phyloP scores from a whole-genome alignment of 495 filamentous ascomycete species.

The Thozetella sp. region DNA sequence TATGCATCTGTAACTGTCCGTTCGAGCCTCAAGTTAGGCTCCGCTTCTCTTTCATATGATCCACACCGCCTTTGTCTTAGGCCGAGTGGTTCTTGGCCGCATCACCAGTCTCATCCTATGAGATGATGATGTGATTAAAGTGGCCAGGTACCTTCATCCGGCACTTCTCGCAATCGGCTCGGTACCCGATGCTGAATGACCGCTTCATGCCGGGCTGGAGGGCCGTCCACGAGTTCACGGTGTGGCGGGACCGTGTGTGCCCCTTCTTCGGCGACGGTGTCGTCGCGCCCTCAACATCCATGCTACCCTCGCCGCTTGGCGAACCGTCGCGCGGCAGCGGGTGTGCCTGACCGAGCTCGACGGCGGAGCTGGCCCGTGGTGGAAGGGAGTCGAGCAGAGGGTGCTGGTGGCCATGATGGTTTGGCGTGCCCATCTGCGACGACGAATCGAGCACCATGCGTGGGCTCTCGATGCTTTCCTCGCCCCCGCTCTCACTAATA shows the following conservation, averaged over 20 bases:
- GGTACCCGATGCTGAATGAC: constrained; percentile 80
- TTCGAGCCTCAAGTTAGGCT: too few relatives aligned
- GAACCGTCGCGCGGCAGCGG: constrained; percentile 9
- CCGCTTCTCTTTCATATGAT: constrained; percentile 12
- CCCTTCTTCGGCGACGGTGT: constrained; percentile 37
- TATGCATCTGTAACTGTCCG: too few relatives aligned
- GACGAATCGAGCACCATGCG: constrained; percentile 38
- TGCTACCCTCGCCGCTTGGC: constrained; percentile 15
- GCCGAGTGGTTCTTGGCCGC: background rate
- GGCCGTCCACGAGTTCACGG: constrained; percentile 47
- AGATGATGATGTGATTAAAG: constrained; percentile 79
- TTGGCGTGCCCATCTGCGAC: background rate
- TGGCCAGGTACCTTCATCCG: constrained; percentile 78
- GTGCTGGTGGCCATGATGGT: constrained; percentile 7
- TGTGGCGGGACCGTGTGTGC: constrained; percentile 47
- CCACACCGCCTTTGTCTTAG: too few relatives aligned
- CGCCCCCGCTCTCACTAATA: constrained; percentile 66
- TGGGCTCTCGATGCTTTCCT: constrained; percentile 35
- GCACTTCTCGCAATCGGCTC: constrained; percentile 87
- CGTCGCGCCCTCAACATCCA: constrained; percentile 28
- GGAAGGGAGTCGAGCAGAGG: constrained; percentile 4
- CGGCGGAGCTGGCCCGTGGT: constrained; percentile 16
- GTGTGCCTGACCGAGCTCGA: constrained; percentile 8
- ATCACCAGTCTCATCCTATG: constrained; percentile 31
- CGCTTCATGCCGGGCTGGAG: constrained; percentile 61